phyloP scores from a whole-genome alignment of 2,329 filamentous ascomycete species.

The Penicillium freii region DNA sequence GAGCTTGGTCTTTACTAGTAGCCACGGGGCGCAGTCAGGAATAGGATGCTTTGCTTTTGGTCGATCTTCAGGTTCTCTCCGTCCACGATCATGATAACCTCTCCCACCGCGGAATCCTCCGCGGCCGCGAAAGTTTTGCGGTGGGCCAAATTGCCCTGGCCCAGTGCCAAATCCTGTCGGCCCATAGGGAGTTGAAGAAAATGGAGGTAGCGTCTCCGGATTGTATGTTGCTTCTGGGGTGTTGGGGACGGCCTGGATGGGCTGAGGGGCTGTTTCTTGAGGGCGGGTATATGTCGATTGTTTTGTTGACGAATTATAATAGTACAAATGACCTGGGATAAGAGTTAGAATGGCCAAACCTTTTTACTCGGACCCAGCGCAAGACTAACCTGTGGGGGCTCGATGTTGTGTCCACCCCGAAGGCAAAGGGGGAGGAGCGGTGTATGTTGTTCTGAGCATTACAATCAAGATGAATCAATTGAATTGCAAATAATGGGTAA shows the following conservation, averaged over 20 bases:
- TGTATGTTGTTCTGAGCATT: conserved; percentile 79
- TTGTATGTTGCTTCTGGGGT: conserved; percentile 38
- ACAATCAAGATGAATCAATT: background rate
- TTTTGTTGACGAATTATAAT: conserved; percentile 78
- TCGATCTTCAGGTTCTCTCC: conserved; percentile 70
- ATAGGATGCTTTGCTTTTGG: conserved; percentile 78
- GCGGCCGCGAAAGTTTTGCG: conserved; percentile 42
- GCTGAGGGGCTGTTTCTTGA: conserved; percentile 34
- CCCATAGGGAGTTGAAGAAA: conserved; percentile 40
- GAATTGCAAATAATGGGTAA: background rate
- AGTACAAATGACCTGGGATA: conserved; percentile 72
- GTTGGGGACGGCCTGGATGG: conserved; percentile 42
- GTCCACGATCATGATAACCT: conserved; percentile 59
- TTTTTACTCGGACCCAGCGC: conserved; percentile 7
- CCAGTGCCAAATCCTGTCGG: conserved; percentile 22
- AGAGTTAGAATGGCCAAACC: conserved; percentile 19
- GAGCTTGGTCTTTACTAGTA: conserved; percentile 88
- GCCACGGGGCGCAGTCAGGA: conserved; percentile 80
- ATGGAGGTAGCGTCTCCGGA: conserved; percentile 36
- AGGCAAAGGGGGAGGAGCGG: conserved; percentile 64
- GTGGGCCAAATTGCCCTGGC: conserved; percentile 13
- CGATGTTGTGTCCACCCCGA: conserved; percentile 91
- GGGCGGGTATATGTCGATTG: conserved; percentile 85
- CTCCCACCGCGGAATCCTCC: conserved; percentile 52
- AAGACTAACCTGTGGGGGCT: conserved; percentile 66